Conservation (phyloP, 2,329 filamentous ascomycete species). For the Elsinoe batatas region DNA sequence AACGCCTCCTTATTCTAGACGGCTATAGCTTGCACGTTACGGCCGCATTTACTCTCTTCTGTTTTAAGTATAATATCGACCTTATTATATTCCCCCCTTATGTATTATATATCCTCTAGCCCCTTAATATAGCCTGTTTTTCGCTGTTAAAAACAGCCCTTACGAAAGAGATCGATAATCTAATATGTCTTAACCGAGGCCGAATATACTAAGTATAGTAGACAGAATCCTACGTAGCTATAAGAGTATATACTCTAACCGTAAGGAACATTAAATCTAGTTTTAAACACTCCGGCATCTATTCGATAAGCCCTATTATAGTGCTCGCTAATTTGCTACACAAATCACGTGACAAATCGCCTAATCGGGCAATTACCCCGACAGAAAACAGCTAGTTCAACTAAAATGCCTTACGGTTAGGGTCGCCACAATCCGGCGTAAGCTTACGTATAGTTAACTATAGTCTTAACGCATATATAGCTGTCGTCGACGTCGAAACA, state of each 20-base stretch:
- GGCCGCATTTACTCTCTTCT: neutral
- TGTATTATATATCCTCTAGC: neutral
- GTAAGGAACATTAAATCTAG: too few species aligned
- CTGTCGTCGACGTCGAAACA: too few species aligned
- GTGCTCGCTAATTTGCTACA: too few species aligned
- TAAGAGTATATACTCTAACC: neutral
- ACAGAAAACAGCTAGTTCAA: too few species aligned
- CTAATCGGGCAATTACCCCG: too few species aligned
- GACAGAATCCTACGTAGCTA: neutral
- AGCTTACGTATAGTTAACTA: too few species aligned
- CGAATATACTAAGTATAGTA: neutral
- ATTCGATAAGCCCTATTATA: too few species aligned
- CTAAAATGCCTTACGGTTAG: too few species aligned
- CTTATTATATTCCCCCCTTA: neutral
- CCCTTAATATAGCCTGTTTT: neutral
- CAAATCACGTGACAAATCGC: too few species aligned
- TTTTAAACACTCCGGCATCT: too few species aligned
- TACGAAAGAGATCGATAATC: neutral
- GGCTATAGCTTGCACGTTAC: neutral
- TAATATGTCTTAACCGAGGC: neutral
- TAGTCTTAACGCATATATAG: too few species aligned
- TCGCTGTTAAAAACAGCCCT: neutral
- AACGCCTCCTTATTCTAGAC: neutral
- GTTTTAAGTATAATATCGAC: neutral
- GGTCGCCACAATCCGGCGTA: too few species aligned